These are phyloP conservation scores for Lathyrus aphaca DNA, from an alignment of 306 rosid species.

Conservation along the genomic window DNA sequence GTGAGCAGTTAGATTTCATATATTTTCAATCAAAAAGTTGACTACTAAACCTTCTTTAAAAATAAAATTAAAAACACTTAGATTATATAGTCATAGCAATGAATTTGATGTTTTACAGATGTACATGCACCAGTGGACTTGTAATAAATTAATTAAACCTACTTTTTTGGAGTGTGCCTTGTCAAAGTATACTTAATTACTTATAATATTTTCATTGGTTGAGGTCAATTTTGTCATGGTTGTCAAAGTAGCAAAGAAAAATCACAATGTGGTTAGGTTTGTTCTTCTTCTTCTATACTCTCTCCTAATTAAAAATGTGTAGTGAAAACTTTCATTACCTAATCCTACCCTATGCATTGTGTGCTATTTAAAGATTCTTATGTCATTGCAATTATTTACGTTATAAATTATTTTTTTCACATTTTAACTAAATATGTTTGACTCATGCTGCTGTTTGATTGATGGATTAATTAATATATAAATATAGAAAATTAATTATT, in stretches of 20 bases:
- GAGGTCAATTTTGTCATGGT: slow-evolving; percentile 52
- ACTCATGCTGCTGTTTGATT: slow-evolving; percentile 34
- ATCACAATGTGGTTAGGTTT: slow-evolving; percentile 63
- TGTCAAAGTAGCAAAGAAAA: slow-evolving; percentile 63
- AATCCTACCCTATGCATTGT: slow-evolving; percentile 63
- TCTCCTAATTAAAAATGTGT: slow-evolving; percentile 35
- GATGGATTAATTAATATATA: slow-evolving; percentile 10
- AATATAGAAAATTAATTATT: slow-evolving; percentile 26
- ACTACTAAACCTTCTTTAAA: slow-evolving; percentile 36
- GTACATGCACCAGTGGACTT: slow-evolving; percentile 50
- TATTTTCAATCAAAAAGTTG: slow-evolving; percentile 56
- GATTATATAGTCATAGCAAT: slow-evolving; percentile 43
- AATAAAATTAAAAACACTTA: slow-evolving; percentile 11
- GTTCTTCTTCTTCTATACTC: slow-evolving; percentile 37
- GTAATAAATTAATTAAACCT: slow-evolving; percentile 18
- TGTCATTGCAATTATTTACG: slow-evolving; percentile 54
- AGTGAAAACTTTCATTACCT: slow-evolving; percentile 58
- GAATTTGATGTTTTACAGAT: slow-evolving; percentile 45
- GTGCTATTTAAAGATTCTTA: slow-evolving; percentile 51
- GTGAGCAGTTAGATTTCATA: slow-evolving; percentile 53
- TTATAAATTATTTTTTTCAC: slow-evolving; percentile 38
- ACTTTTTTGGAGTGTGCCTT: slow-evolving; percentile 40
- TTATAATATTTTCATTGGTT: slow-evolving; percentile 37
- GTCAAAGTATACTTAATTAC: slow-evolving; percentile 36
- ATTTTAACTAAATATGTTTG: slow-evolving; percentile 37